phyloP scores from a whole-genome alignment of 768 basidiomycete genomes.

The Amanita subjunquillea region DNA sequence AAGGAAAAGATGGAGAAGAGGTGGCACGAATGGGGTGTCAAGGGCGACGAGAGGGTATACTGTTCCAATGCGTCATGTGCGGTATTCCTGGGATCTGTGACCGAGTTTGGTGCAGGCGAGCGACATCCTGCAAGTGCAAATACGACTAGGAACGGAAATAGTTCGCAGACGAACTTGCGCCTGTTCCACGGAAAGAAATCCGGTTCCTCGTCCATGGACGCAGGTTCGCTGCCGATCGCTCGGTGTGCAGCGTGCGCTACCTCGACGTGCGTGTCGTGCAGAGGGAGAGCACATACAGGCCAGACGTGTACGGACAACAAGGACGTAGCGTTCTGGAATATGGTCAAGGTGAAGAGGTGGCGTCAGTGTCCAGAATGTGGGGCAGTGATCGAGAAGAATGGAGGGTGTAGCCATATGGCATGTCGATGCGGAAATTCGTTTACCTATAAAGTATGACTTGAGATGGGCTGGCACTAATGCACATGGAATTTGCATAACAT shows the following conservation, averaged over 20 bases:
- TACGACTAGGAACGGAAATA: background rate
- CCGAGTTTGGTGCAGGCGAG: background rate
- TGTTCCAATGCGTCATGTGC: constrained; percentile 21
- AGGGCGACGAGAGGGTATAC: constrained; percentile 1
- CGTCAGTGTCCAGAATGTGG: background rate
- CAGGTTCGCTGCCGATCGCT: background rate
- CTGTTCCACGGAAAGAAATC: background rate
- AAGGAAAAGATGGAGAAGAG: background rate
- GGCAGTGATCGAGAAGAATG: constrained; percentile 5
- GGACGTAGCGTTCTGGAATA: background rate
- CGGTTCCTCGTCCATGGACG: background rate
- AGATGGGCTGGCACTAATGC: no score
- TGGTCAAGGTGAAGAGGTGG: background rate
- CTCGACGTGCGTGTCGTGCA: background rate
- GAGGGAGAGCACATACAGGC: background rate
- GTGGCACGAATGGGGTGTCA: background rate
- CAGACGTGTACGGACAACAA: background rate
- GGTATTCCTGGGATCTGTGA: constrained; percentile 7
- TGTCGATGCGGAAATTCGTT: constrained; percentile 1
- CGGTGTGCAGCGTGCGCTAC: constrained; percentile 21
- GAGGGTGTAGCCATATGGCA: constrained; percentile 4
- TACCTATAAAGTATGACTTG: background rate
- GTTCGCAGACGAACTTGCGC: background rate
- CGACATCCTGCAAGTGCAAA: background rate
- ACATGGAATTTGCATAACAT: background rate